Percentiles rank a stretch among this genome's conserved stretches.
phyloP scores from a whole-genome alignment of 768 basidiomycete genomes.

The Cubamyces sp. region DNA sequence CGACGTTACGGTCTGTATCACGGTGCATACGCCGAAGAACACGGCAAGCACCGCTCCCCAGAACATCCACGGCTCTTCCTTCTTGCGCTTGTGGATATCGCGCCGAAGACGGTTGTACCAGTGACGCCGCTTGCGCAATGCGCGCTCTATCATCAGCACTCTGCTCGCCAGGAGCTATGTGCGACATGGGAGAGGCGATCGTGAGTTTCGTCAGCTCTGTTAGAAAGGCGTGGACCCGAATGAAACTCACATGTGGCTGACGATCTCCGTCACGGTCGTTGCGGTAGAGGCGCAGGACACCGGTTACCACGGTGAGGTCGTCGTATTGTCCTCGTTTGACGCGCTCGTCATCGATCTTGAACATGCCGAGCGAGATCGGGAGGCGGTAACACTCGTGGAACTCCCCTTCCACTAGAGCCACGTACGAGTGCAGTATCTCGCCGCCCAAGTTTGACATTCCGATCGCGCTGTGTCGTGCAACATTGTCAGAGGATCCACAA shows the following conservation, averaged over 20 bases:
- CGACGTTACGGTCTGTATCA: constrained; percentile 26
- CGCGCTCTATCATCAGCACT: constrained; percentile 7
- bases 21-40: constrained; percentile 26
- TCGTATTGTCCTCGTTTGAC: constrained; percentile 8
- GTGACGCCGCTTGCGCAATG: constrained; percentile 12
- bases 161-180: constrained; percentile 16
- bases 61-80: constrained; percentile 26
- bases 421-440: constrained; percentile 17
- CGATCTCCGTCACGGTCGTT: not conserved
- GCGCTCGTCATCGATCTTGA: constrained; percentile 17
- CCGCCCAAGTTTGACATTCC: constrained; percentile 10
- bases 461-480: constrained; percentile 7
- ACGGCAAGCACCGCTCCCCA: constrained; percentile 25
- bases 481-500: no score
- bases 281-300: constrained; percentile 8
- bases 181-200: not conserved
- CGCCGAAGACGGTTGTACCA: constrained; percentile 21
- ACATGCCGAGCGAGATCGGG: constrained; percentile 20
- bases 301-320: constrained; percentile 16
- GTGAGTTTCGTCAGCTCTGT: not conserved
- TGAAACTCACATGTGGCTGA: constrained; percentile 12
- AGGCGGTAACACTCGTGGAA: constrained; percentile 19
- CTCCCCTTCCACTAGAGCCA: constrained; percentile 12
- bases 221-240: not conserved
- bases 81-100: constrained; percentile 22